Conservation (phyloP, 169 alveolate genomes). For the Eimeria sp. region DNA sequence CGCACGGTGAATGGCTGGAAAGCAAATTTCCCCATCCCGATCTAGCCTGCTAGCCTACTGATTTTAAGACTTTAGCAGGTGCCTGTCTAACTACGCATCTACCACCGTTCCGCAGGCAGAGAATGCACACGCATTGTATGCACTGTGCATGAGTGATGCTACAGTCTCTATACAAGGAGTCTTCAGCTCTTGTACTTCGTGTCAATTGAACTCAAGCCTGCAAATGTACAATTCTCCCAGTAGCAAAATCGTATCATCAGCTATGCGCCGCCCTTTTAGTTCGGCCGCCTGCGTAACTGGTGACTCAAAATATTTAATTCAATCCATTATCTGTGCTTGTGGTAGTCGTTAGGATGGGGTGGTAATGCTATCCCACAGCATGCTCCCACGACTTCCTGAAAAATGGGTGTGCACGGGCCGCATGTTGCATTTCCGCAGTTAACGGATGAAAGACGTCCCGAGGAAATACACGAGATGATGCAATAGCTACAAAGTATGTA, state of each 20-base stretch:
- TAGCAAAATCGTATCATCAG: not conserved
- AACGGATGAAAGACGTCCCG: not conserved
- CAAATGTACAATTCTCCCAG: not conserved
- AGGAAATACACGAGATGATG: not conserved
- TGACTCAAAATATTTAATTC: not conserved
- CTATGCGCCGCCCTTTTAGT: not conserved
- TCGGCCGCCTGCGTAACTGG: not conserved
- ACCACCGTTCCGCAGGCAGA: not conserved
- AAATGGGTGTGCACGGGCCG: not conserved
- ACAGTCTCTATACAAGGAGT: not conserved
- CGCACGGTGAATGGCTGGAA: not conserved
- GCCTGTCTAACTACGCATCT: not conserved
- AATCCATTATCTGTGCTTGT: not conserved
- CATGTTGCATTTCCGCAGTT: not conserved
- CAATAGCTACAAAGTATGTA: not conserved
- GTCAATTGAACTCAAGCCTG: not conserved
- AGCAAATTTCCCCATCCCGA: not conserved
- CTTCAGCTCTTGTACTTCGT: not conserved
- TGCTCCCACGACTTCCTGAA: not conserved
- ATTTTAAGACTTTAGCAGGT: not conserved
- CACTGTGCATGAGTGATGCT: not conserved
- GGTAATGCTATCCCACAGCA: not conserved
- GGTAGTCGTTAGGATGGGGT: not conserved
- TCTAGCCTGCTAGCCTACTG: not conserved
- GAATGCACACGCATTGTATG: not conserved